phyloP scores from a whole-genome alignment of 257 asterid species.

The Rehmannia glutinosa region DNA sequence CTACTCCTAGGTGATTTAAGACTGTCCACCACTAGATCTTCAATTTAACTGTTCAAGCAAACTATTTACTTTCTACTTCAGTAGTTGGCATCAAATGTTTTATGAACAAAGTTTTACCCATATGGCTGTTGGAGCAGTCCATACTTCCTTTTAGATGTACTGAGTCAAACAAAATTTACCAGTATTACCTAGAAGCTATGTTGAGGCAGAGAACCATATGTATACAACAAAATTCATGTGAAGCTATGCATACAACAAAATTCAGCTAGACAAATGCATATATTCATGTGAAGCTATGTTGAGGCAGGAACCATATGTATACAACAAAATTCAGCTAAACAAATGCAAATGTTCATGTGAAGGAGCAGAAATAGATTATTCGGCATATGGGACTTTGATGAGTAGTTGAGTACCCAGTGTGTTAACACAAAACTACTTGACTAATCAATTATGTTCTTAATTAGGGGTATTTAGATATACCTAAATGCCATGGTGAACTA shows the following conservation, averaged over 20 bases:
- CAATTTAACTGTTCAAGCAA: not conserved
- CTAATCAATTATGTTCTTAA: slow-evolving; percentile 5
- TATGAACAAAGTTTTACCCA: no score
- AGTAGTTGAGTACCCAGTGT: not conserved
- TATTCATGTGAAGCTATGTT: not conserved
- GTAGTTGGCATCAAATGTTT: no score
- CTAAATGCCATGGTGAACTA: not conserved
- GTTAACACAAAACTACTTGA: not conserved
- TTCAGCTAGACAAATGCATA: no score
- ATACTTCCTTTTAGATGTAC: not conserved
- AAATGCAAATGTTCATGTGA: not conserved
- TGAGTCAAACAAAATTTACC: no score
- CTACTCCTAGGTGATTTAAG: not conserved
- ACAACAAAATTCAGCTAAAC: not conserved
- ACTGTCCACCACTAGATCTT: not conserved
- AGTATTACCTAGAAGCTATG: no score
- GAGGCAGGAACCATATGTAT: not conserved
- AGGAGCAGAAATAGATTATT: not conserved
- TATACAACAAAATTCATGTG: no score
- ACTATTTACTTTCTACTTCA: not conserved
- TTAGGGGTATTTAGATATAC: not conserved
- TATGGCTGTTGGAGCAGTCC: not conserved
- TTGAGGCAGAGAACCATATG: no score
- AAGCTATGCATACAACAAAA: no score
- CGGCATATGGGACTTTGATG: not conserved